Evolutionary conservation across 306 rosid species (phyloP).

Genomic region (Castanea mollissima): DNA sequence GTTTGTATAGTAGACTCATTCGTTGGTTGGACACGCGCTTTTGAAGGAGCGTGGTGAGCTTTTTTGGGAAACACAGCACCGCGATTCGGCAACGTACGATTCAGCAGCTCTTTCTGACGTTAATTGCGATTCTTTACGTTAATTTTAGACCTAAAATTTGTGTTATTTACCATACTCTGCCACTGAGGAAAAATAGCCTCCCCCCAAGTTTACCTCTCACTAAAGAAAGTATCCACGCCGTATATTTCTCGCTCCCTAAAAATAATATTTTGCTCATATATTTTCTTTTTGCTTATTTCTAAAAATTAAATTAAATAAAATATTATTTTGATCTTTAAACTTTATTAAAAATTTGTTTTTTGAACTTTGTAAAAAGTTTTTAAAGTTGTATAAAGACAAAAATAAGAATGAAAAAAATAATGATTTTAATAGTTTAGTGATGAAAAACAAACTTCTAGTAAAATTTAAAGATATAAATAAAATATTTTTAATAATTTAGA

Average conservation of each 20-base stretch:
- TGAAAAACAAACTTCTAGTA: no score
- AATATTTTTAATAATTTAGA: no score
- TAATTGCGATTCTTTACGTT: background rate
- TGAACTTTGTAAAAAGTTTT: no score
- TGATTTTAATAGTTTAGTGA: no score
- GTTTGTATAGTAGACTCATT: background rate
- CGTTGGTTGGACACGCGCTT: background rate
- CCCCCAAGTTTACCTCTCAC: background rate
- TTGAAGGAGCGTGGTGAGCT: background rate
- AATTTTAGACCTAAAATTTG: background rate
- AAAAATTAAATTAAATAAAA: no score
- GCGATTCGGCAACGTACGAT: background rate
- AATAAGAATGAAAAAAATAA: no score
- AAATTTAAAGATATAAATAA: no score
- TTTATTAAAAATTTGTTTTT: no score
- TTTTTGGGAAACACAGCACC: background rate
- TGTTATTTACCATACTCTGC: slow-evolving; percentile 13
- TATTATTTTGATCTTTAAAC: no score
- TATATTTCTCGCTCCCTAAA: background rate
- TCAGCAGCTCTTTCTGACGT: background rate
- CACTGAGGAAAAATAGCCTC: background rate
- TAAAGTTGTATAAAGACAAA: no score
- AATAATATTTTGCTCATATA: background rate
- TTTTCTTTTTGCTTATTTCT: background rate
- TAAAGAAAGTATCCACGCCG: background rate